A percentile compares a stretch with the other conserved stretches of the same genome.
phyloP scores from a whole-genome alignment of 1,284 basidiomycete genomes.

The Calocybe gambosa region DNA sequence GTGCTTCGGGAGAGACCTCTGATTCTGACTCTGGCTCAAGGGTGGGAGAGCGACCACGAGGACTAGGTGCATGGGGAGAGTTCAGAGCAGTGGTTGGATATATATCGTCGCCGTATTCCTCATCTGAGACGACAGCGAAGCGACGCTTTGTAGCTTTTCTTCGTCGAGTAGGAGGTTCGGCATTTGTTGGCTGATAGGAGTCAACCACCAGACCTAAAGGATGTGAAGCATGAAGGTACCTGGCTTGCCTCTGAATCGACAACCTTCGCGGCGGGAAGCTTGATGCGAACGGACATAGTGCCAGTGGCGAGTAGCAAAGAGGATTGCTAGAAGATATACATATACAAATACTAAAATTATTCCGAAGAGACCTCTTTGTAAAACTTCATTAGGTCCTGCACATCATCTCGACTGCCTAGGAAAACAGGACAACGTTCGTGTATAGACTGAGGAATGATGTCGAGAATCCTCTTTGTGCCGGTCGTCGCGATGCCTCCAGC shows the following conservation, averaged over 20 bases:
- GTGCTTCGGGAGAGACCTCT: conserved; percentile 4
- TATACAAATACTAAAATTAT: conserved; percentile 12
- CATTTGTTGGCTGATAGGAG: conserved; percentile 12
- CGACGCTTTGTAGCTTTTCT: conserved; percentile 22
- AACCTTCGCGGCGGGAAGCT: conserved; percentile 18
- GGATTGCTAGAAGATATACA: conserved; percentile 7
- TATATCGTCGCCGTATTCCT: conserved; percentile 19
- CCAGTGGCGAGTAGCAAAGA: background rate
- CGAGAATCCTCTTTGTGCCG: conserved; percentile 86
- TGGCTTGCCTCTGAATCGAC: conserved; percentile 7
- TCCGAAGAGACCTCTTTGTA: conserved; percentile 44
- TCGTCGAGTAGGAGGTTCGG: conserved; percentile 17
- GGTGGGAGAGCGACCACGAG: conserved; percentile 8
- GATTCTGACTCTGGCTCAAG: conserved; percentile 12
- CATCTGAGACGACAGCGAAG: conserved; percentile 19
- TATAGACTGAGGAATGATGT: conserved; percentile 84
- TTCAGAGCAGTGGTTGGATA: conserved; percentile 6
- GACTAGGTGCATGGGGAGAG: conserved; percentile 8
- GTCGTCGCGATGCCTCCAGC: conserved; percentile 97
- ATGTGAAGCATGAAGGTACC: conserved; percentile 6
- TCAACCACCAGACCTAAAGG: background rate
- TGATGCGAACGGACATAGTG: conserved; percentile 24
- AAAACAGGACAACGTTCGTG: conserved; percentile 95
- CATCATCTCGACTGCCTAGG: conserved; percentile 92
- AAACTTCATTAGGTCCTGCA: conserved; percentile 83